Base-by-base conservation (phyloP, 2,329 filamentous ascomycete genomes). In the Didymella pinodella region DNA sequence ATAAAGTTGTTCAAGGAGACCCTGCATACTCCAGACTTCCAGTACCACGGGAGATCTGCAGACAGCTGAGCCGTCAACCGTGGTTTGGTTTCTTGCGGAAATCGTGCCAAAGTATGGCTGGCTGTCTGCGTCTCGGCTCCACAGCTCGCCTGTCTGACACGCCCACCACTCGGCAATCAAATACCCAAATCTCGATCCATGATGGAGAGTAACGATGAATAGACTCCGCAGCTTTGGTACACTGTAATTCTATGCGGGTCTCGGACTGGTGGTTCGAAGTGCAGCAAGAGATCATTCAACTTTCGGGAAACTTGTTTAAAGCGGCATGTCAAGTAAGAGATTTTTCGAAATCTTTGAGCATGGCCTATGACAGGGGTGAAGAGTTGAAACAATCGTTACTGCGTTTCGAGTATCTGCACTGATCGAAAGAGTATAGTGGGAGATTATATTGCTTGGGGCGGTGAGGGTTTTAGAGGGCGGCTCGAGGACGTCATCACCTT, bases 21-120 rank as follows among this genome's bases (percentile, higher is more conserved):
- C 18, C 40, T 36, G 29, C 16, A n/a, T 41, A 20, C 10, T 16
- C 28, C 40, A 20, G 28, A 29, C 7, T 22, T 4, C 12, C 29
- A n/a, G 45, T 38, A 28, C 38, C 18, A 20, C 29, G 28, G 36
- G 48, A 25, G 18, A 34, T 25, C 29, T n/a, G 18, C 29, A 34
- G 7, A 7, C 40, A 52, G 49, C 49, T 52, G 49, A 44, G 40
- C 18, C 20, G 8, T 22, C 20, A 36, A 20, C 40, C 38, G 28
- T 18, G 49, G 40, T 26, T 26, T 29, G 28, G 22, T 26, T 26
- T 18, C 4, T 36, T 12, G 20, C 7, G 4, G 20, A 29, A 10
- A 6, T 2, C 44, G 12, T 10, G 20, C 28, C 4, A 25, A 5
- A 18, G 7, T 4, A 31, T 31, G 28, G 26, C 26, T 22, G 28